Evolutionary conservation across 2,329 filamentous ascomycete genomes (phyloP), one percentile per base, ranked within the genome.

Genomic region (Cladosporium sphaerospermum): DNA sequence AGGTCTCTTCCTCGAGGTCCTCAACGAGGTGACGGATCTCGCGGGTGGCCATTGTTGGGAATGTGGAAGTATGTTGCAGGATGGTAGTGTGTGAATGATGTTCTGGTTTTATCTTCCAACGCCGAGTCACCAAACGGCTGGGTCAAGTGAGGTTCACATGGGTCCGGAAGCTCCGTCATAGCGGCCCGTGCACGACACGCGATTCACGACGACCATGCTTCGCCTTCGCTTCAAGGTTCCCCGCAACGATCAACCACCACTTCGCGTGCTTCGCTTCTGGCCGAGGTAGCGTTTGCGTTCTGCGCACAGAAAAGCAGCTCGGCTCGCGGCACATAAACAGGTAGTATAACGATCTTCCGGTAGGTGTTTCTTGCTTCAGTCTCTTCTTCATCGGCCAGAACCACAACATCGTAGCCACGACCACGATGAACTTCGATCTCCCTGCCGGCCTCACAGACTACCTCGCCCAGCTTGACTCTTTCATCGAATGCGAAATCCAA

Each of bases 381-480:
- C 13, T 41, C 16, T 23, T 16, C 9, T 43, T 28, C 16, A 7
- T 1, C 23, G 23, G 23, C 5, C 23, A 28, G 5, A 28, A n/a
- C 33, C 8, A 40, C 5, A 9, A 2, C 23, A 28, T 5, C 16
- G 10, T 7, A 18, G 2, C 10, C 40, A 52, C 10, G 43, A 14
- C 23, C 28, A 46, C 7, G 16, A 81, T 81, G 76, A 76, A 78
- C 66, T 82, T 82, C 66, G 75, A 79, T 11, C 70, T 82, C 13
- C 79, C 80, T 1, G 59, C 67, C 4, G 75, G 76, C 32, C 70
- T 83, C 78, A 64, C 72, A 41, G 54, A 69, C 6, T 78, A 79
- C 61, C 66, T 83, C 31, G 54, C 64, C 28, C 65, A 69, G n/a
- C 69, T 84, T 10, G 80, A 83, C 66, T 61, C 62, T n/a, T 83